Percentiles rank a stretch among this genome's conserved stretches.
Conservation (phyloP, 2,329 filamentous ascomycete species). For the Teratosphaeria pseudoeucalypti region DNA sequence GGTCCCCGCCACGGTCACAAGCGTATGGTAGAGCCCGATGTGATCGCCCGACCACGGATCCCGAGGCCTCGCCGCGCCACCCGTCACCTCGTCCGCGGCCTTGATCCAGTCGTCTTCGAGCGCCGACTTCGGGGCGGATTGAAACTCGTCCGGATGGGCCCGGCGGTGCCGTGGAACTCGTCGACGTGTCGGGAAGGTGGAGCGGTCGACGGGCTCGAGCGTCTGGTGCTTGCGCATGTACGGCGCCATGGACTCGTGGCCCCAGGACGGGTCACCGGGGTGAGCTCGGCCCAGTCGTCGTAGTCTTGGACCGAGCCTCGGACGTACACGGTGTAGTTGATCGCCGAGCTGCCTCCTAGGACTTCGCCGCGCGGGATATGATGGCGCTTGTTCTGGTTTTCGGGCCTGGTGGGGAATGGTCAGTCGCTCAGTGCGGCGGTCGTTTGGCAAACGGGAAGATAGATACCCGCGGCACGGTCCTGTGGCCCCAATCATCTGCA, state of each 20-base stretch:
- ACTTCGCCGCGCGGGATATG: constrained; percentile 22
- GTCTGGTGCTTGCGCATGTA: constrained; percentile 25
- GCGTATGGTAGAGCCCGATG: constrained; percentile 19
- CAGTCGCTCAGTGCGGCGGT: not conserved
- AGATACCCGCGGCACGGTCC: constrained; percentile 6
- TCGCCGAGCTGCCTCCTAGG: constrained; percentile 18
- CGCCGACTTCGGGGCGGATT: constrained; percentile 21
- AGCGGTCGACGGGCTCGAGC: constrained; percentile 11
- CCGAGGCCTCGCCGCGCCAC: constrained; percentile 25
- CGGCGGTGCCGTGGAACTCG: constrained; percentile 18
- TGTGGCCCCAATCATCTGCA: constrained; percentile 9
- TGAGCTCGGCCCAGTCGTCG: constrained; percentile 24
- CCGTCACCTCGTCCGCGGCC: constrained; percentile 26
- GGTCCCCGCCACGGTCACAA: constrained; percentile 6
- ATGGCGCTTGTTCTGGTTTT: constrained; percentile 16
- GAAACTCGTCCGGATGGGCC: constrained; percentile 22
- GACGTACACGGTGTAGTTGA: constrained; percentile 30
- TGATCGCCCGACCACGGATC: constrained; percentile 29
- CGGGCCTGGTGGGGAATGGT: constrained; percentile 5
- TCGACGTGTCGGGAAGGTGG: not conserved
- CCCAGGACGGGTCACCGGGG: constrained; percentile 15
- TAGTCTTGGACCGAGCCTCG: constrained; percentile 25
- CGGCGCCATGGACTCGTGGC: constrained; percentile 17
- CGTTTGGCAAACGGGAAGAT: not conserved
- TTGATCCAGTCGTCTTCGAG: constrained; percentile 28